phyloP scores from a whole-genome alignment of 2,329 filamentous ascomycete species.

The Aschersonia sp. region DNA sequence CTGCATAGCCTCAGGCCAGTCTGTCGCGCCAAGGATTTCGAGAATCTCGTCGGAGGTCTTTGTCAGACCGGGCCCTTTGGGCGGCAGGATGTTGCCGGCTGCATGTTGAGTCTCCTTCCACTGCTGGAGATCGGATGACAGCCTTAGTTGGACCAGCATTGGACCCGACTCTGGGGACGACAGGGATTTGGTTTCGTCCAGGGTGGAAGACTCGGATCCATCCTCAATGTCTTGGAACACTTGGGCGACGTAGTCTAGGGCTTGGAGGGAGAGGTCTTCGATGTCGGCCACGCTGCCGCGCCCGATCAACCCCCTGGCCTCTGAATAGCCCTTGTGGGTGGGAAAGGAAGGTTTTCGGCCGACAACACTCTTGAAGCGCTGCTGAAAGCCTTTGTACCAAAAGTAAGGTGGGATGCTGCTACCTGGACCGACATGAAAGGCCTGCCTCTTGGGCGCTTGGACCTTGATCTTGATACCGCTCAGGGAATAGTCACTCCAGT shows the following conservation, averaged over 20 bases:
- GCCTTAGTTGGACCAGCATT: slow-evolving; percentile 5
- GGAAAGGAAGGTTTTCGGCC: background rate
- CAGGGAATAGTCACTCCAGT: background rate
- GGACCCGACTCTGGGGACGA: slow-evolving; percentile 1
- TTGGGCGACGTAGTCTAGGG: slow-evolving; percentile 3
- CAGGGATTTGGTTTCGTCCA: background rate
- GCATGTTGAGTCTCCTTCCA: slow-evolving; percentile 8
- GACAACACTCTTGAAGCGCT: background rate
- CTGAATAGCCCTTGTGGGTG: slow-evolving; percentile 5
- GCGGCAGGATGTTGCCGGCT: slow-evolving; percentile 7
- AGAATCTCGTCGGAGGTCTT: slow-evolving; percentile 4
- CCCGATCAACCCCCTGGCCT: slow-evolving; percentile 6
- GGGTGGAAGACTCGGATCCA: background rate
- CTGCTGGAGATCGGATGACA: slow-evolving; percentile 7
- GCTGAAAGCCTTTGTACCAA: background rate
- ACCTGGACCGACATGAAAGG: background rate
- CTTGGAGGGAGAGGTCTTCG: slow-evolving; percentile 4
- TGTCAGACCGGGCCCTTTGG: slow-evolving; percentile 6
- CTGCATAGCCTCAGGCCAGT: slow-evolving; percentile 5
- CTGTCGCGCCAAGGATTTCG: slow-evolving; percentile 4
- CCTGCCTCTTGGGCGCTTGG: background rate
- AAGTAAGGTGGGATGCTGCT: background rate
- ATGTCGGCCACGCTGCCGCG: slow-evolving; percentile 5
- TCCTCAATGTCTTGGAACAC: slow-evolving; percentile 5
- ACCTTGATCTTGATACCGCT: background rate